Base-by-base conservation (phyloP, 306 rosid genomes). In the Gastrolobium villosum region DNA sequence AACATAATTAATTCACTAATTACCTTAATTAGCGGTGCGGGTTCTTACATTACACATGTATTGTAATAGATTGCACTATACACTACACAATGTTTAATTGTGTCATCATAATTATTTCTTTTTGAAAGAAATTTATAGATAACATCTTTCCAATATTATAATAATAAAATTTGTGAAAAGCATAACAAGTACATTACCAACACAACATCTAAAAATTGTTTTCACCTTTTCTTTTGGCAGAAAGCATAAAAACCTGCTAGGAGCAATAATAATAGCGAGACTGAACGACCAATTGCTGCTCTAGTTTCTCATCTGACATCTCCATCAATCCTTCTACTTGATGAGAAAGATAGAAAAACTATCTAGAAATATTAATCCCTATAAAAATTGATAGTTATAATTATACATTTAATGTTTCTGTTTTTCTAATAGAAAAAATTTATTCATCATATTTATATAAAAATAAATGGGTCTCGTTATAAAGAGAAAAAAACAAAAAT, bases 231-330 rank as follows among this genome's bases (percentile, higher is more conserved):
- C 87, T 76, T 91, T 45, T 79, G 94, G 57, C 59, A 72, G 77
- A 89, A 50, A 56, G 83, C 91, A 86, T 88, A 91, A 57, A 81
- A 53, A 39, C 85, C 94, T 8, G 81, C 86, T 50, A 85, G 75
- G 60, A 81, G 61, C 40, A 89, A 48, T 20, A 82, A 35, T 60
- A 88, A 35, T 65, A 89, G 39, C 75, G 86, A 52, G 45, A 84
- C 81, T 40, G 55, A 60, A 77, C 92, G 88, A 49, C 92, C 92
- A 72, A 77, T 86, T 40, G 82, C 85, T 68, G 88, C 92, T 61
- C 97, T 92, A 75, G 83, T 72, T 46, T 83, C 78, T 65, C 86
- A 46, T 15, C 77, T 72, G 4, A 26, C 54, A 71, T 72, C 15
- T 39, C 73, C 28, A n/a, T 34, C 45, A 26, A 6, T 44, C 49